Evolutionary conservation across 2,329 filamentous ascomycete genomes (phyloP).

Genomic region (Paraphaeosphaeria minitans): DNA sequence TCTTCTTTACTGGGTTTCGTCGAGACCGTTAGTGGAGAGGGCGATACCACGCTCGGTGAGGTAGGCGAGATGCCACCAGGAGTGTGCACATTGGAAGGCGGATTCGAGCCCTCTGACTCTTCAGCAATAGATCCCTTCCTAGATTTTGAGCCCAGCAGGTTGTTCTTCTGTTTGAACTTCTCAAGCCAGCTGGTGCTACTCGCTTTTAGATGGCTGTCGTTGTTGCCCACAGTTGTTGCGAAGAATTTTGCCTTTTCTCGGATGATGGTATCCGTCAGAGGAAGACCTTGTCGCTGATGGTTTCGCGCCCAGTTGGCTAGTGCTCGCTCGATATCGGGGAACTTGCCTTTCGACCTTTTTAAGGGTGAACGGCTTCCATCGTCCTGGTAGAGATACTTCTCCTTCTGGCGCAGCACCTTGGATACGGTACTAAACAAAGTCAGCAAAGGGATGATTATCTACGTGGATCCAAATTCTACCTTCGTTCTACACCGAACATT

Average conservation of each 20-base stretch:
- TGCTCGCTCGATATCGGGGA: constrained; percentile 88
- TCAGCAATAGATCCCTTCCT: constrained; percentile 64
- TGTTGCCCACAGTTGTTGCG: constrained; percentile 71
- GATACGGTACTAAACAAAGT: constrained; percentile 81
- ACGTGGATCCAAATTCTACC: constrained; percentile 60
- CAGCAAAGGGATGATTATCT: constrained; percentile 18
- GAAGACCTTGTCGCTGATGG: constrained; percentile 74
- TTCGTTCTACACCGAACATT: constrained; percentile 95
- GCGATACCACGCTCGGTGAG: constrained; percentile 71
- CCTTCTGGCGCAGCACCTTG: constrained; percentile 91
- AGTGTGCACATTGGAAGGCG: constrained; percentile 64
- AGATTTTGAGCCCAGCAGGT: constrained; percentile 59
- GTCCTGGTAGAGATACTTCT: constrained; percentile 86
- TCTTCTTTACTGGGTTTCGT: constrained; percentile 73
- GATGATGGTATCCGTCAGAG: constrained; percentile 79
- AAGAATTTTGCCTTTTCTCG: constrained; percentile 84
- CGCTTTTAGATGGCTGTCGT: constrained; percentile 72
- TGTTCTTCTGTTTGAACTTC: constrained; percentile 93
- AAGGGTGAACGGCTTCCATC: constrained; percentile 79
- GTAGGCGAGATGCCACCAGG: constrained; percentile 72
- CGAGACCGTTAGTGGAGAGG: constrained; percentile 67
- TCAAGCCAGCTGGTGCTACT: constrained; percentile 83
- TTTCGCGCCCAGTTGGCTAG: constrained; percentile 87
- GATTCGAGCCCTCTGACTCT: constrained; percentile 70
- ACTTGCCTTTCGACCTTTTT: constrained; percentile 83